Evolutionary conservation across 495 filamentous ascomycete species (phyloP).

Genomic region (Glarea lozoyensis): DNA sequence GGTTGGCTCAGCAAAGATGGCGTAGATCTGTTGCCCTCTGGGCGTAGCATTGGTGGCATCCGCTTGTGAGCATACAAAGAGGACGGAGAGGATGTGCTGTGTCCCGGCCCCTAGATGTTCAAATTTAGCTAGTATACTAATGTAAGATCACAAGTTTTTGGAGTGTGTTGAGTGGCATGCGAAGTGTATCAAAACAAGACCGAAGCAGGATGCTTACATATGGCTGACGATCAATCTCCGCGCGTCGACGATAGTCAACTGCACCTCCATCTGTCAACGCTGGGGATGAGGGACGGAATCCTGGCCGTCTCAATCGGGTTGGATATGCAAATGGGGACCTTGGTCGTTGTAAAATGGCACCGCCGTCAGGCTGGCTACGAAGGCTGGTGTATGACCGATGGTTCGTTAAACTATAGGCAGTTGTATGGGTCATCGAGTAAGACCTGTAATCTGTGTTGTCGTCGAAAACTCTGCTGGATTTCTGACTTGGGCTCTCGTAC

Average conservation of each 20-base stretch:
- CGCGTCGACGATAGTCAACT: slow-evolving; percentile 40
- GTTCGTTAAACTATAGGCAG: slow-evolving; percentile 39
- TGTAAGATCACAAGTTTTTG: too few relatives aligned
- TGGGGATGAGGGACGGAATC: slow-evolving; percentile 55
- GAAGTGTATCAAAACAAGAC: not conserved
- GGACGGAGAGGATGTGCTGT: slow-evolving; percentile 32
- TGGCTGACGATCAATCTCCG: slow-evolving; percentile 36
- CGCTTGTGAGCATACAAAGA: slow-evolving; percentile 26
- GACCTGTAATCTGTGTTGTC: slow-evolving; percentile 39
- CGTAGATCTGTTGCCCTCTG: slow-evolving; percentile 28
- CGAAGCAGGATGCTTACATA: slow-evolving; percentile 29
- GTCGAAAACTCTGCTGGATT: slow-evolving; percentile 31
- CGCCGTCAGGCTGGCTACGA: slow-evolving; percentile 27
- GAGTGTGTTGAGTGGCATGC: not conserved
- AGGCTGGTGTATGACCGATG: slow-evolving; percentile 45
- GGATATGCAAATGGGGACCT: slow-evolving; percentile 57
- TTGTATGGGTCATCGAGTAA: slow-evolving; percentile 45
- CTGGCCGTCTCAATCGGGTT: slow-evolving; percentile 53
- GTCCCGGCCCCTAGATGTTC: slow-evolving; percentile 28
- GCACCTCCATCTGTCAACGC: slow-evolving; percentile 42
- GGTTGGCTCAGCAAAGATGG: slow-evolving; percentile 23
- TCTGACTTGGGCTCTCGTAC: slow-evolving; percentile 35
- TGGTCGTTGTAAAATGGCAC: slow-evolving; percentile 36
- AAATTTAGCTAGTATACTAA: slow-evolving; percentile 6
- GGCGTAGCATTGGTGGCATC: slow-evolving; percentile 26